Percentiles rank a stretch among this genome's conserved stretches.
Evolutionary conservation across 2,329 filamentous ascomycete species (phyloP).

Genomic region (Colletotrichum nymphaeae): DNA sequence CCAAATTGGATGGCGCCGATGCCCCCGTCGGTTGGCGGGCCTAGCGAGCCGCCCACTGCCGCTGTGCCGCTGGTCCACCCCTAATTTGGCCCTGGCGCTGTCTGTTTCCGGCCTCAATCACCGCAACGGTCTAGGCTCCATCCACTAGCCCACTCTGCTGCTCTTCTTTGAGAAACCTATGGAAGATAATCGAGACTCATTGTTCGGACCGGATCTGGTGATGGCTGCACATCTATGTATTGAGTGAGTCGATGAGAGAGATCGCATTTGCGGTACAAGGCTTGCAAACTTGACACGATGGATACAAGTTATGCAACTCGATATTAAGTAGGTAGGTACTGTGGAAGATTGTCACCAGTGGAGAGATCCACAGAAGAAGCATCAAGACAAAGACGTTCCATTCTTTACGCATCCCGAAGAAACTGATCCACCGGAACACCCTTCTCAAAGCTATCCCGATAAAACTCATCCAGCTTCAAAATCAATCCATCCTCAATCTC

Average conservation of each 20-base stretch:
- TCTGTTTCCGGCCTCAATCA: neutral
- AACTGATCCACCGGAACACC: neutral
- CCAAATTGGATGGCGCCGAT: slow-evolving; percentile 15
- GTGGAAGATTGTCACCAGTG: too few relatives aligned
- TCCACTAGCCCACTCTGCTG: neutral
- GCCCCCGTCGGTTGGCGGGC: slow-evolving; percentile 18
- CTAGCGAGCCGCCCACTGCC: slow-evolving; percentile 21
- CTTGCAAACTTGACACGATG: too few relatives aligned
- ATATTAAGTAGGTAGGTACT: too few relatives aligned
- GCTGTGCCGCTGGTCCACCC: slow-evolving; percentile 12
- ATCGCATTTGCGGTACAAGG: too few relatives aligned
- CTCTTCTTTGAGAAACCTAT: neutral
- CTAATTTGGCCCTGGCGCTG: neutral
- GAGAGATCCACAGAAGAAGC: too few relatives aligned
- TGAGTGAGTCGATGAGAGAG: too few relatives aligned
- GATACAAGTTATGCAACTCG: too few relatives aligned
- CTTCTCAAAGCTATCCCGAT: neutral
- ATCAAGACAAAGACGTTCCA: too few relatives aligned
- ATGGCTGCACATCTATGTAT: neutral
- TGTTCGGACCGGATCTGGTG: too few relatives aligned
- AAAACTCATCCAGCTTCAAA: neutral
- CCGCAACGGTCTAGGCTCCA: neutral
- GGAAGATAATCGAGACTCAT: too few relatives aligned
- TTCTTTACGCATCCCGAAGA: neutral
- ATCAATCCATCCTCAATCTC: too few relatives aligned